Evolutionary conservation across 2,329 filamentous ascomycete genomes (phyloP).

Genomic region (Hymenoscyphus fraxineus): DNA sequence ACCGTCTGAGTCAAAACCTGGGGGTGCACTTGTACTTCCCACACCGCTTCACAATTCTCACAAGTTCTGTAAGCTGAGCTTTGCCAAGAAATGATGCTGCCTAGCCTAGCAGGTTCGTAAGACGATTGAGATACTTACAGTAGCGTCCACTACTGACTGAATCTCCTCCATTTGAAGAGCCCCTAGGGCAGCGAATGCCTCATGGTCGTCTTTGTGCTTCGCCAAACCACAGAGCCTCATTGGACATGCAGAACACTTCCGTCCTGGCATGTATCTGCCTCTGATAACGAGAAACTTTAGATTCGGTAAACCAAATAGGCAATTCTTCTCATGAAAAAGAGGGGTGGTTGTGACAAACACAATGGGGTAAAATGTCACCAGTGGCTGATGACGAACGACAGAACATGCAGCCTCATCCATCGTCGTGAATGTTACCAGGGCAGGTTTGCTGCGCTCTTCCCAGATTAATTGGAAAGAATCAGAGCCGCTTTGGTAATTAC

Average conservation of each 20-base stretch:
- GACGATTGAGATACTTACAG: not conserved
- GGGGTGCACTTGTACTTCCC: not conserved
- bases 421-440: not conserved
- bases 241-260: too few species aligned
- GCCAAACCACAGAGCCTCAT: not conserved
- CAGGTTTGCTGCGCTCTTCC: not conserved
- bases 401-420: not conserved
- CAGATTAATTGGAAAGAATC: not conserved
- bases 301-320: too few species aligned
- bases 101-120: not conserved
- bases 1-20: not conserved
- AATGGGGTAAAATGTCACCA: not conserved
- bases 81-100: not conserved
- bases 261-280: too few species aligned
- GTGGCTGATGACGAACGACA: not conserved
- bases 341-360: not conserved
- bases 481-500: not conserved
- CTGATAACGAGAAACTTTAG: too few species aligned
- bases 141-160: not conserved
- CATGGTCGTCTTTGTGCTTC: not conserved
- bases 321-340: not conserved
- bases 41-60: not conserved
- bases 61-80: not conserved
- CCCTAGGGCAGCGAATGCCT: not conserved
- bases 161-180: not conserved